Base-by-base conservation (phyloP, 2,329 filamentous ascomycete genomes). In the Cladophialophora bantiana region DNA sequence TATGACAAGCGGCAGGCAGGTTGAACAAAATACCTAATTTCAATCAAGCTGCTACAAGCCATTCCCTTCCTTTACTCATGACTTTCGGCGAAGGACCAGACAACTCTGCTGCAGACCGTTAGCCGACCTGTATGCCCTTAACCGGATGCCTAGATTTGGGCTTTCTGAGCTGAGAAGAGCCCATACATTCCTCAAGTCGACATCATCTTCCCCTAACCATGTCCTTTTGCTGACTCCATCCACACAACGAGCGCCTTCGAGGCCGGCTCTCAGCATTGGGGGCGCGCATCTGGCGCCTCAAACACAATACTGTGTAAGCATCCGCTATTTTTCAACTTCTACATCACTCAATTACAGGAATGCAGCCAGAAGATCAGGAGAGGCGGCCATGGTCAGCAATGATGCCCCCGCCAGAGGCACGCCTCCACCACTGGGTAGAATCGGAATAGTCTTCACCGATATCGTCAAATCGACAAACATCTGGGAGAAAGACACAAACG, bases 391-490 rank as follows among this genome's bases (percentile, higher is more conserved):
- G 38, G 42, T 48, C 18, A 38, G 32, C 32, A 54, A 26, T 13
- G 36, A 63, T 3, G 32, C 10, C 7, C 56, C 50, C 13, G 50
- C 48, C 48, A 55, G 48, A 34, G 45, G 7, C 26, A 35, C 60
- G 1, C 38, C 60, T 34, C 54, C 70, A 9, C 70, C 70, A 20
- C 36, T 66, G 26, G 66, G 67, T 3, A 52, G n/a, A 9, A 59
- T 72, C 15, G 62, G 62, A n/a, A 72, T 72, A 38, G 69, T 72
- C 6, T 72, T 72, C 59, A 70, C 71, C 55, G 71, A 73, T 57
- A 71, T 72, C 13, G 71, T 72, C 36, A 71, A 70, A 57, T 73
- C 71, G 12, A 72, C 70, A 4, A 56, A 64, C 53, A 70, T 72
- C 40, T 72, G 71, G 71, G 71, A 72, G 52, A 66, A 65, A 18